A percentile compares a stretch with the other conserved stretches of the same genome.
Evolutionary conservation across 352 stramenopile species (phyloP).

Genomic region (Peronospora destructor): DNA sequence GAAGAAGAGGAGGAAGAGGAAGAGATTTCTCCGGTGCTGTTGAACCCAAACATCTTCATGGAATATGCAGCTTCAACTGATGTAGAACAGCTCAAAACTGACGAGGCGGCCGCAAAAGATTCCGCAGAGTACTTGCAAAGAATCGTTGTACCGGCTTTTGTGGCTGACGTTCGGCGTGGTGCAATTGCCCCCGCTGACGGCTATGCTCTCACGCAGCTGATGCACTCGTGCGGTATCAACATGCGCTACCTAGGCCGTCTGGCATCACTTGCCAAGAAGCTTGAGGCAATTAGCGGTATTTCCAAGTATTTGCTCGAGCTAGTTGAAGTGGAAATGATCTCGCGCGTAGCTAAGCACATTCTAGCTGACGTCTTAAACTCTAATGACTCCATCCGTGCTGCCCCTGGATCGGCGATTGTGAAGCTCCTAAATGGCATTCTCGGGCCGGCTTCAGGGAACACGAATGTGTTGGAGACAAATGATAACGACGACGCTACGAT

Average conservation of each 20-base stretch:
- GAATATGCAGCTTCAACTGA: conserved; percentile 79
- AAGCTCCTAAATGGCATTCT: conserved; percentile 85
- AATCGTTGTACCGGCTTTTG: conserved; percentile 81
- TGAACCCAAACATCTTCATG: conserved; percentile 89
- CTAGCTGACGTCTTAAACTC: conserved; percentile 64
- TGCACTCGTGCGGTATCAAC: conserved; percentile 95
- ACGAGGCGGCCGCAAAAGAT: conserved; percentile 68
- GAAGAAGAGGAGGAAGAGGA: conserved; percentile 55
- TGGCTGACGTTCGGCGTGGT: conserved; percentile 76
- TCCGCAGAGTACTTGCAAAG: conserved; percentile 79
- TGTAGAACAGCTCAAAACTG: conserved; percentile 46
- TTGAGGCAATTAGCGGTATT: conserved; percentile 83
- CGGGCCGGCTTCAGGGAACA: conserved; percentile 26
- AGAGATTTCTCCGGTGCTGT: conserved; percentile 42
- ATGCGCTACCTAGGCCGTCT: conserved; percentile 93
- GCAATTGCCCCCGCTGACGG: conserved; percentile 85
- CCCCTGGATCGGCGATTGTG: conserved; percentile 68
- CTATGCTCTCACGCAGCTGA: conserved; percentile 86
- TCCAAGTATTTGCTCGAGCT: conserved; percentile 92
- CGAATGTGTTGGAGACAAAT: conserved; percentile 10
- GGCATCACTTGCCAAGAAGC: conserved; percentile 79
- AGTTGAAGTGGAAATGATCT: conserved; percentile 94
- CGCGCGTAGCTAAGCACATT: conserved; percentile 86
- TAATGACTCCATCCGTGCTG: conserved; percentile 49
- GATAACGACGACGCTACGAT: conserved; percentile 13